phyloP scores from a whole-genome alignment of 2,329 filamentous ascomycete species.

The Paecilomyces niveus region DNA sequence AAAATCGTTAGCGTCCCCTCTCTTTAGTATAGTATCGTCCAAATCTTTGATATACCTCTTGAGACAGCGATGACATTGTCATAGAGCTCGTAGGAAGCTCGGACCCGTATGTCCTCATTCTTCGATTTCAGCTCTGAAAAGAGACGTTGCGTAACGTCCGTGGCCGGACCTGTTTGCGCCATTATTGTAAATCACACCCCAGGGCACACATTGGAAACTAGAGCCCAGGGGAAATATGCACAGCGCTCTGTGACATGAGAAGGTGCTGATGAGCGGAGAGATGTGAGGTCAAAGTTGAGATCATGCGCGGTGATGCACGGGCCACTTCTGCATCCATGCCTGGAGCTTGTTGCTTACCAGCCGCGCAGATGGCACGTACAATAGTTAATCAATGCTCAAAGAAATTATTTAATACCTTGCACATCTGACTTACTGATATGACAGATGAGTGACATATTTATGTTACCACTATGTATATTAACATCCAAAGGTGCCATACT shows the following conservation, averaged over 20 bases:
- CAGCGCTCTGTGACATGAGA: constrained; percentile 19
- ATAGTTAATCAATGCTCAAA: not conserved
- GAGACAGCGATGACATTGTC: constrained; percentile 40
- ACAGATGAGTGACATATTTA: not conserved
- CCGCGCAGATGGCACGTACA: not conserved
- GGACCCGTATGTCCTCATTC: constrained; percentile 42
- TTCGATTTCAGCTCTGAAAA: constrained; percentile 53
- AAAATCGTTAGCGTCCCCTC: not conserved
- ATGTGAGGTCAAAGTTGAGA: constrained; percentile 17
- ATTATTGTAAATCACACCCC: constrained; percentile 33
- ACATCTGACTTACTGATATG: not conserved
- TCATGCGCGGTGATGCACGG: constrained; percentile 15
- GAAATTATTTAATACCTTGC: not conserved
- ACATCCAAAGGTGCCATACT: not conserved
- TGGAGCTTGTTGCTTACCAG: not conserved
- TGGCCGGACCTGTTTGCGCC: constrained; percentile 40
- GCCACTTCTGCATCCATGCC: constrained; percentile 11
- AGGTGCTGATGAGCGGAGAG: constrained; percentile 12
- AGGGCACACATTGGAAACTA: constrained; percentile 32
- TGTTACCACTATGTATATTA: not conserved
- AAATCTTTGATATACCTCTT: constrained; percentile 28
- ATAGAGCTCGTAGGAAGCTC: constrained; percentile 42
- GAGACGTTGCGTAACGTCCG: constrained; percentile 48
- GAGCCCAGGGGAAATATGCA: constrained; percentile 1
- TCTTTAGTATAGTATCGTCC: constrained; percentile 2